Evolutionary conservation across 2,329 filamentous ascomycete species (phyloP).

Genomic region (Metarhizium anisopliae): DNA sequence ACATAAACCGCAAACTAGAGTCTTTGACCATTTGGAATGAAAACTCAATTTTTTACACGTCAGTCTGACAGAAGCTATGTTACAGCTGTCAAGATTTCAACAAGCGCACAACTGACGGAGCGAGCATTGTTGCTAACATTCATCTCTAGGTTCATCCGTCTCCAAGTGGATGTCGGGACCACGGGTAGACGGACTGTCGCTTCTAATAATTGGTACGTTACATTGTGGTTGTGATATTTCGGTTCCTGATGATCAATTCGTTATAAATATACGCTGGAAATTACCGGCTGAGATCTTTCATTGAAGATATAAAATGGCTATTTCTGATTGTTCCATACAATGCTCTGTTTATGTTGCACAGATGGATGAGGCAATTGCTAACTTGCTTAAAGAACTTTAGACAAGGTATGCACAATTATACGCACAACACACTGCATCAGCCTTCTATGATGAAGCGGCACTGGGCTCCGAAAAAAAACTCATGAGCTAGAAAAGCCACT

Average conservation of each 20-base stretch:
- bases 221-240: not conserved
- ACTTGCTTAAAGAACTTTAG: constrained; percentile 17
- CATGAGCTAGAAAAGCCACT: constrained; percentile 77
- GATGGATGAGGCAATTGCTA: constrained; percentile 16
- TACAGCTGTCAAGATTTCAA: constrained; percentile 3
- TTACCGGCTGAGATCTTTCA: constrained; percentile 78
- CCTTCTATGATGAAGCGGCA: constrained; percentile 77
- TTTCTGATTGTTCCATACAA: constrained; percentile 52
- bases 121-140: constrained; percentile 16
- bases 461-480: constrained; percentile 86
- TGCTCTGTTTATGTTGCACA: constrained; percentile 1
- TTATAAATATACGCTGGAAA: constrained; percentile 73
- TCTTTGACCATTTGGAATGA: constrained; percentile 87
- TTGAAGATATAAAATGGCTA: constrained; percentile 83
- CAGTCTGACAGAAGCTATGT: constrained; percentile 63
- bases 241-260: constrained; percentile 54
- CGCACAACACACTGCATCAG: constrained; percentile 11
- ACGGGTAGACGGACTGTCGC: not conserved
- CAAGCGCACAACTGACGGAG: not conserved
- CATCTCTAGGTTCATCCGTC: constrained; percentile 1
- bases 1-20: constrained; percentile 87
- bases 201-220: constrained; percentile 20
- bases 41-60: constrained; percentile 78
- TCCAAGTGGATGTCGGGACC: constrained; percentile 8
- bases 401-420: constrained; percentile 24